Evolutionary conservation across 306 rosid species (phyloP).

Genomic region (barrel medic (Medicago truncatula)): MtrunA17r5.0-ANR NC_053048.1:53292001-53292500

Average conservation of each 20-base stretch:
- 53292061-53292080: not conserved
- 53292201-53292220: no score
- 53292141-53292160: not conserved
- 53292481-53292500: not conserved
- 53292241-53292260: not conserved
- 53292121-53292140: not conserved
- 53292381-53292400: constrained; percentile 1
- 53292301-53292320: not conserved
- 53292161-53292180: no score
- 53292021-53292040: not conserved
- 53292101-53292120: constrained; percentile 13
- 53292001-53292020: not conserved
- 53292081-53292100: constrained; percentile 1
- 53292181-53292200: no score
- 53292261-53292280: not conserved
- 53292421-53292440: constrained; percentile 16
- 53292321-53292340: not conserved
- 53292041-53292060: not conserved
- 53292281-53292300: not conserved
- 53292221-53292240: no score
- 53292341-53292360: not conserved
- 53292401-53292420: constrained; percentile 27
- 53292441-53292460: constrained; percentile 9
- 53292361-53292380: not conserved
- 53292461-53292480: constrained; percentile 26